Evolutionary conservation across 345 rosid species (phyloP).

Genomic region (thale cress (Arabidopsis thaliana)): TAIR10.1 NC_003070.9:2271001-2271500

Average conservation of each 20-base stretch:
- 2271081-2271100: conserved; percentile 17
- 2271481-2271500: background rate
- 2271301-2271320: background rate
- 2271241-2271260: conserved; percentile 14
- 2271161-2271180: conserved; percentile 24
- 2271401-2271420: conserved; percentile 28
- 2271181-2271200: conserved; percentile 24
- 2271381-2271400: conserved; percentile 25
- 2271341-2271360: conserved; percentile 32
- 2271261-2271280: background rate
- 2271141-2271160: conserved; percentile 14
- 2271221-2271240: conserved; percentile 20
- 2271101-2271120: background rate
- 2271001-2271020: conserved; percentile 13
- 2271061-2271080: conserved; percentile 17
- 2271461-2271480: background rate
- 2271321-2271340: conserved; percentile 3
- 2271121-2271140: background rate
- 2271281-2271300: conserved; percentile 9
- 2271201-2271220: conserved; percentile 35
- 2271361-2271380: conserved; percentile 20
- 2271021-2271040: conserved; percentile 25
- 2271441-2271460: background rate
- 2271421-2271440: conserved; percentile 5
- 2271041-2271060: conserved; percentile 27